These are phyloP conservation scores for Phytophthora crassamura DNA, from an alignment of 352 stramenopile genomes.

Conservation along the genomic window DNA sequence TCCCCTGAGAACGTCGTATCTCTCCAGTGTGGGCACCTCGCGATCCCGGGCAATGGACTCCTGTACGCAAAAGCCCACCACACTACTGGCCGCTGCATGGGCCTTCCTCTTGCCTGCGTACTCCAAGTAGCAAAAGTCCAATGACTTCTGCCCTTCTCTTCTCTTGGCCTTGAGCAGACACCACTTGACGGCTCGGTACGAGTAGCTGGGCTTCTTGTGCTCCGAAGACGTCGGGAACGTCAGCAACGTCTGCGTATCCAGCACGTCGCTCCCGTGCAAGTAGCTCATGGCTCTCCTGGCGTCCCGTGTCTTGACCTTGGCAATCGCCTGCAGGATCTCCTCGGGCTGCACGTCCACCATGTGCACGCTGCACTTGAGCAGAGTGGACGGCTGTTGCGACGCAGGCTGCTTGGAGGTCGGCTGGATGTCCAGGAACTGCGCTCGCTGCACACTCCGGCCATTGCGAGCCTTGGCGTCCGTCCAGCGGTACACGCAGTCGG, in stretches of 20 bases:
- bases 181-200: slow-evolving; percentile 82
- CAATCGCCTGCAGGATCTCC: slow-evolving; percentile 68
- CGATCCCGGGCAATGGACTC: slow-evolving; percentile 68
- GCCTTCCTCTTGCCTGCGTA: slow-evolving; percentile 72
- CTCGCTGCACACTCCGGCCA: slow-evolving; percentile 46
- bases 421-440: slow-evolving; percentile 68
- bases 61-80: slow-evolving; percentile 84
- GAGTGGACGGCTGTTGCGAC: slow-evolving; percentile 44
- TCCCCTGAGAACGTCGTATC: slow-evolving; percentile 67
- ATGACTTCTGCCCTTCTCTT: slow-evolving; percentile 43
- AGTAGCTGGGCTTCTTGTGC: slow-evolving; percentile 62
- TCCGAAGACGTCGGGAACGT: slow-evolving; percentile 65
- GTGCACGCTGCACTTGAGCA: slow-evolving; percentile 72
- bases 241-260: slow-evolving; percentile 75
- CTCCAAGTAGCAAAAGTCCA: slow-evolving; percentile 84
- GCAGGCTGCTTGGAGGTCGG: slow-evolving; percentile 44
- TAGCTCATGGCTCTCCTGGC: slow-evolving; percentile 58
- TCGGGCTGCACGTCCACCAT: slow-evolving; percentile 66
- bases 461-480: slow-evolving; percentile 41
- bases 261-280: slow-evolving; percentile 56
- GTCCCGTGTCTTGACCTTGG: slow-evolving; percentile 61
- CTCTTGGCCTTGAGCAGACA: slow-evolving; percentile 38
- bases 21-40: slow-evolving; percentile 70
- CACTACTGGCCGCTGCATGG: slow-evolving; percentile 40
- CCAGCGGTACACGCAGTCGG: slow-evolving; percentile 80